A percentile compares a stretch with the other conserved stretches of the same genome.
These are phyloP conservation scores for Ophiostoma novo-ulmi DNA, from an alignment of 2,329 filamentous ascomycete genomes.

Conservation along the genomic window DNA sequence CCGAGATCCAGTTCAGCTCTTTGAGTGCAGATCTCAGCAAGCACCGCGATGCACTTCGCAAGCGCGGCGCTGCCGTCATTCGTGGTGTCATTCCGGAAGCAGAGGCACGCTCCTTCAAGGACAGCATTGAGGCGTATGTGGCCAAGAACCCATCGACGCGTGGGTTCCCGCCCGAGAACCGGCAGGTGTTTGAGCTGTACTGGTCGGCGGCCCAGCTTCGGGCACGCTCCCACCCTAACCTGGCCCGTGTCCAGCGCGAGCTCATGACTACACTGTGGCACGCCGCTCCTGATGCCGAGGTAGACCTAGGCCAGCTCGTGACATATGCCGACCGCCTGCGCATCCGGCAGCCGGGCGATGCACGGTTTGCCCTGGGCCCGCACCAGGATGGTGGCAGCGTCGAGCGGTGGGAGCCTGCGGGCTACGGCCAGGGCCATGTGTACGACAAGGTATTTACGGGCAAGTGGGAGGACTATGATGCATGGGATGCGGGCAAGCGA, in stretches of 20 bases:
- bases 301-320: slow-evolving; percentile 45
- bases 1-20: slow-evolving; percentile 46
- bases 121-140: slow-evolving; percentile 60
- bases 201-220: slow-evolving; percentile 66
- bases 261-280: slow-evolving; percentile 59
- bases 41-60: slow-evolving; percentile 48
- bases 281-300: slow-evolving; percentile 34
- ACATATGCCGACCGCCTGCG: slow-evolving; percentile 67
- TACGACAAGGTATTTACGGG: slow-evolving; percentile 71
- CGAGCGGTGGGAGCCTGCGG: slow-evolving; percentile 67
- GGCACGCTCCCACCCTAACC: slow-evolving; percentile 60
- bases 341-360: slow-evolving; percentile 66
- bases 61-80: slow-evolving; percentile 60
- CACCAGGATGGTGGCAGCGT: slow-evolving; percentile 70
- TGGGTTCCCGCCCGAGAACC: slow-evolving; percentile 62
- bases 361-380: slow-evolving; percentile 64
- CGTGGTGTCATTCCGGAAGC: slow-evolving; percentile 58
- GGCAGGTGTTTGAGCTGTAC: slow-evolving; percentile 62
- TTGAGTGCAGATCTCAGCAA: slow-evolving; percentile 38
- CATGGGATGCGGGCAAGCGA: slow-evolving; percentile 70
- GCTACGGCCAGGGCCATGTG: slow-evolving; percentile 61
- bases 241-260: slow-evolving; percentile 56
- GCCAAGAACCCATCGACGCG: slow-evolving; percentile 53
- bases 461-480: slow-evolving; percentile 73
- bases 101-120: slow-evolving; percentile 61